A percentile compares a stretch with the other conserved stretches of the same genome.
Evolutionary conservation across 2,329 filamentous ascomycete genomes (phyloP).

Genomic region (Xylariaceae sp.): DNA sequence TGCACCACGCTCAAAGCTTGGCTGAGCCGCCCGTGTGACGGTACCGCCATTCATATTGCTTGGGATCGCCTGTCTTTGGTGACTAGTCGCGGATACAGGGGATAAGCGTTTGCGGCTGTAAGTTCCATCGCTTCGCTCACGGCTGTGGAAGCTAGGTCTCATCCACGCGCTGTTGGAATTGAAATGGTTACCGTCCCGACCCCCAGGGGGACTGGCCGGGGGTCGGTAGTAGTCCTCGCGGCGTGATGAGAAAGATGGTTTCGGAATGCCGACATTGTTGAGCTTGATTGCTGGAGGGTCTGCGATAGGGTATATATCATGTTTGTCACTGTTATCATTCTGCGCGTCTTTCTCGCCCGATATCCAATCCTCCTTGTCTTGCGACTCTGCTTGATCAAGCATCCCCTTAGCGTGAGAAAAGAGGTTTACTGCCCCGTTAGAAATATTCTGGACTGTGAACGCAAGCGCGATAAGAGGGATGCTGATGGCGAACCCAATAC

Average conservation of each 20-base stretch:
- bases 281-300: not conserved
- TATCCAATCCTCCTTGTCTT: not conserved
- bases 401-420: constrained; percentile 5
- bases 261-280: constrained; percentile 9
- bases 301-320: not conserved
- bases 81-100: constrained; percentile 2
- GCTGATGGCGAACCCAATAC: constrained; percentile 40
- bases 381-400: too few relatives aligned
- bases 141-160: constrained; percentile 12
- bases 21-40: constrained; percentile 17
- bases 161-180: not conserved
- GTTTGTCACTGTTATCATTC: not conserved
- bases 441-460: constrained; percentile 37
- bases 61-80: constrained; percentile 3
- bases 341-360: not conserved
- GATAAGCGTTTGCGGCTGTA: constrained; percentile 5
- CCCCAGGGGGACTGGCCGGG: constrained; percentile 6
- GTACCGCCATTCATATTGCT: constrained; percentile 30
- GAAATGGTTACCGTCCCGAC: not conserved
- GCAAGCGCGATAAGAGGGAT: constrained; percentile 38
- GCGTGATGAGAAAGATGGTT: constrained; percentile 15
- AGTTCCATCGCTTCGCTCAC: constrained; percentile 14
- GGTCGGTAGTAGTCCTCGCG: constrained; percentile 15
- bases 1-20: constrained; percentile 6
- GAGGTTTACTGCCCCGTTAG: constrained; percentile 16